Base-by-base conservation (phyloP, 345 rosid genomes). In the Camelina neglecta region DNA sequence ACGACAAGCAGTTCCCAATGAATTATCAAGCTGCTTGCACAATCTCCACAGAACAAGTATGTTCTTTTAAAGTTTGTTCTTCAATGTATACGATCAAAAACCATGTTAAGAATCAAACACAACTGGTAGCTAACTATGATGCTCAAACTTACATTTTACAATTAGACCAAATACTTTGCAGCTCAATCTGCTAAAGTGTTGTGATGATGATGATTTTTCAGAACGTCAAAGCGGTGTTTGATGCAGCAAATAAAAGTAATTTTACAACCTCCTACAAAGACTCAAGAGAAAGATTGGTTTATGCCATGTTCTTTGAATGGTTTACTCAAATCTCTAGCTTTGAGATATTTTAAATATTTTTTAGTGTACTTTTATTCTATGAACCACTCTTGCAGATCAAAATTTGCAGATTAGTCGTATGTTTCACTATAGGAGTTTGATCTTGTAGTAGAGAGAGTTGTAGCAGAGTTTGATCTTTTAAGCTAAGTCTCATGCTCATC, bases 201-300 rank as follows among this genome's bases (percentile, higher is more conserved):
- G 10, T 35, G 11, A 48, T 21, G 26, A 49, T 69, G 10, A 45
- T 18, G 36, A 36, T 29, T 63, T 24, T 80, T 67, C 91, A 90
- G 91, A 88, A 90, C 76, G 90, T 92, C 56, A 92, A 92, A 78
- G 83, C 81, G 0, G 96, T 90, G 16, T 92, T 90, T 23, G 94
- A 92, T 73, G 89, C 90, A 4, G 94, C 96, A 1, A 0, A 89
- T 87, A 71, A 92, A 90, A 81, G 93, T 82, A 39, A 92, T 92
- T 54, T 86, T 92, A 23, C 91, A 87, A 36, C 97, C 97, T 72
- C 88, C 93, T 60, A 81, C 91, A 35, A 92, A 88, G 85, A 73
- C 41, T 11, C 84, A 85, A 75, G 84, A 84, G 81, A 63, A 87
- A 72, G 51, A 47, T 79, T 9, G 59, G 83, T 23, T 54, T 83